Evolutionary conservation across 768 basidiomycete species (phyloP).

Genomic region (Inosperma sp.): DNA sequence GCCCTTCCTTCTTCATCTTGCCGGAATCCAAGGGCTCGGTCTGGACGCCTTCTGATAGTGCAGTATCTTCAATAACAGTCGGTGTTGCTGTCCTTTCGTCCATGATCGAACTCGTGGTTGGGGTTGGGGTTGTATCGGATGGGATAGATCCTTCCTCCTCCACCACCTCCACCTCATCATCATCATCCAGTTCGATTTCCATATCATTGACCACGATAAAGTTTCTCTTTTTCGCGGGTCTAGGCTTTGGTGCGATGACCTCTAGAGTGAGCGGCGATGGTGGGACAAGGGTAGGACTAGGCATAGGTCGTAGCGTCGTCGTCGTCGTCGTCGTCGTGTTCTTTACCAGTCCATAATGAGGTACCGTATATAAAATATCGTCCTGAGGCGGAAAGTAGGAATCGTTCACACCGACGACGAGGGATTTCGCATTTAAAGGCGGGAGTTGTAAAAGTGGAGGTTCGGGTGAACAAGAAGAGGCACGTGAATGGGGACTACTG

Average conservation of each 20-base stretch:
- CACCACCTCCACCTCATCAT: slow-evolving; percentile 24
- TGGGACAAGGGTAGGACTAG: neutral
- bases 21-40: too few relatives aligned
- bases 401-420: neutral
- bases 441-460: slow-evolving; percentile 28
- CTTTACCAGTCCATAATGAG: slow-evolving; percentile 21
- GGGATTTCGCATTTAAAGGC: slow-evolving; percentile 12
- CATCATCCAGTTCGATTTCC: slow-evolving; percentile 37
- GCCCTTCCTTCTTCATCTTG: too few relatives aligned
- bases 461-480: slow-evolving; percentile 32
- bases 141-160: slow-evolving; percentile 6
- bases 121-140: neutral
- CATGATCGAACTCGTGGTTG: too few relatives aligned
- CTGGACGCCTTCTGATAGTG: slow-evolving; percentile 5
- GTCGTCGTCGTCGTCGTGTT: neutral
- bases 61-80: slow-evolving; percentile 2
- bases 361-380: slow-evolving; percentile 21
- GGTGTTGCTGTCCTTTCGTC: neutral
- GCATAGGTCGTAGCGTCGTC: neutral
- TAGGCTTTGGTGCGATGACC: neutral
- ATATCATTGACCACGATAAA: slow-evolving; percentile 39
- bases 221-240: slow-evolving; percentile 23
- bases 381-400: slow-evolving; percentile 8
- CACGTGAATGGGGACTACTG: slow-evolving; percentile 34
- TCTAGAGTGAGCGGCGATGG: neutral